Evolutionary conservation across 2,329 filamentous ascomycete species (phyloP).

Genomic region (Juglanconis sp.): DNA sequence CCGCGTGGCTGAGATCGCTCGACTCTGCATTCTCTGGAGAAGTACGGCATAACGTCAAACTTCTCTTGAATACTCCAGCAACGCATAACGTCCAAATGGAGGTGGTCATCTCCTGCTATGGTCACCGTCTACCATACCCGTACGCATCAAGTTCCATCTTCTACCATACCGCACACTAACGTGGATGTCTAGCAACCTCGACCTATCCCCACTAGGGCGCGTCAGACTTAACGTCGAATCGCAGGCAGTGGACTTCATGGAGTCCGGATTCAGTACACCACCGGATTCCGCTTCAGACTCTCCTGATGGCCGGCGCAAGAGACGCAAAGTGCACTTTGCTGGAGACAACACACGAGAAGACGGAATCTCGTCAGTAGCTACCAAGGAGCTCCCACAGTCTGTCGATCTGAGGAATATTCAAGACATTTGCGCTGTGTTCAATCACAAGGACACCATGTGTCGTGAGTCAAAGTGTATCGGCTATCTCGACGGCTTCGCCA

Average conservation of each 20-base stretch:
- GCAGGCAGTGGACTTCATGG: not conserved
- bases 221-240: not conserved
- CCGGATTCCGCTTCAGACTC: not conserved
- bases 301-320: not conserved
- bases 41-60: conserved; percentile 5
- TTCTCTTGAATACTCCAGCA: not conserved
- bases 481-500: not conserved
- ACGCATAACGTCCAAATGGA: conserved; percentile 1
- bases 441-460: not conserved
- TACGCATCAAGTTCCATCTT: not conserved
- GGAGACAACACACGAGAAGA: not conserved
- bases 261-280: not conserved
- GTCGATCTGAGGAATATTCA: not conserved
- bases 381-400: not conserved
- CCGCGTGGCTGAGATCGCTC: not conserved
- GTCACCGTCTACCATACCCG: not conserved
- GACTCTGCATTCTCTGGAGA: not conserved
- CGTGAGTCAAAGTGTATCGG: conserved; percentile 2
- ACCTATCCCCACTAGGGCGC: not conserved
- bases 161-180: not conserved
- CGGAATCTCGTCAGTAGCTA: not conserved
- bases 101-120: conserved; percentile 1
- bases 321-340: not conserved
- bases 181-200: not conserved
- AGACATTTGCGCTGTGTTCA: not conserved